Percentiles rank a stretch among this genome's conserved stretches.
phyloP scores from a whole-genome alignment of 2,329 filamentous ascomycete genomes.

The Scopulariopsis brevicaulis region DNA sequence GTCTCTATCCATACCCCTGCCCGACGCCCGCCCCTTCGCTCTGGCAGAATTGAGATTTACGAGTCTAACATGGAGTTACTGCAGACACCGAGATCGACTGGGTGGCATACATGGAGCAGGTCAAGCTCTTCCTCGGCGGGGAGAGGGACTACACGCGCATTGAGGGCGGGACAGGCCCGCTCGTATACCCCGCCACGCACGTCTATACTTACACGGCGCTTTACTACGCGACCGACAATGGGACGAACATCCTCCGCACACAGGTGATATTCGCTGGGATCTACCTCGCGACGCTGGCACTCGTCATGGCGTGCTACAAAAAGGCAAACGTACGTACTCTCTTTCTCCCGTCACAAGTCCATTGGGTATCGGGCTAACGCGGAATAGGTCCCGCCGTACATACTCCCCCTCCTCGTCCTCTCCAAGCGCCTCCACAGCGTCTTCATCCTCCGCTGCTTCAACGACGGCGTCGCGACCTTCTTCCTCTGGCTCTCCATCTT shows the following conservation, averaged over 20 bases:
- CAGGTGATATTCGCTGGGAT: slow-evolving; percentile 73
- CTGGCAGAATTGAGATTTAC: background rate
- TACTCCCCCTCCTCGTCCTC: slow-evolving; percentile 74
- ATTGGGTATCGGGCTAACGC: background rate
- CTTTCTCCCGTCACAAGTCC: background rate
- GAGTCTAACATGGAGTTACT: background rate
- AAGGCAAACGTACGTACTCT: slow-evolving; percentile 47
- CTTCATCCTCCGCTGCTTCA: slow-evolving; percentile 87
- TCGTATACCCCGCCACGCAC: slow-evolving; percentile 91
- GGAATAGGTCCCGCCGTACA: slow-evolving; percentile 67
- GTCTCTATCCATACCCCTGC: no score
- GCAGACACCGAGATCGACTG: slow-evolving; percentile 95
- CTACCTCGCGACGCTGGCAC: slow-evolving; percentile 62
- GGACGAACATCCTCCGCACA: slow-evolving; percentile 65
- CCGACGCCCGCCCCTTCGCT: no score
- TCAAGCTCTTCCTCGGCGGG: slow-evolving; percentile 66
- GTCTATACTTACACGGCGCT: slow-evolving; percentile 81
- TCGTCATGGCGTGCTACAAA: slow-evolving; percentile 78
- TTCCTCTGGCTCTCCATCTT: slow-evolving; percentile 77
- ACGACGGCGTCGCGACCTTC: slow-evolving; percentile 81
- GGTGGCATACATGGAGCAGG: slow-evolving; percentile 93
- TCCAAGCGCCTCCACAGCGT: slow-evolving; percentile 93
- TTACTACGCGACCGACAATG: slow-evolving; percentile 66
- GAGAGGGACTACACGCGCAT: slow-evolving; percentile 84
- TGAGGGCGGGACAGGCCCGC: slow-evolving; percentile 76